A percentile compares a stretch with the other conserved stretches of the same genome.
phyloP scores from a whole-genome alignment of 768 basidiomycete species.

The Boletus tomentosulus region DNA sequence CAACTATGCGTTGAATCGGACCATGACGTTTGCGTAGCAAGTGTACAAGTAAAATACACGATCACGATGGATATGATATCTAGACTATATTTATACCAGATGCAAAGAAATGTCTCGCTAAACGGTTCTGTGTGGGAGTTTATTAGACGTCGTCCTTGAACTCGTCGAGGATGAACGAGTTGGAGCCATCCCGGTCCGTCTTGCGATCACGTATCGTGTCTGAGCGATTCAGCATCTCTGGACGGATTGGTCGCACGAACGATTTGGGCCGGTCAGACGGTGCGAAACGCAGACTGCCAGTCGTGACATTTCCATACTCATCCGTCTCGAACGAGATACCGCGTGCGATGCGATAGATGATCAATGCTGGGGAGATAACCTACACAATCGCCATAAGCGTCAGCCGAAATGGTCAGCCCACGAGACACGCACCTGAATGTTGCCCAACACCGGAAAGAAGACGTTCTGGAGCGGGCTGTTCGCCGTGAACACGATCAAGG shows the following conservation, averaged over 20 bases:
- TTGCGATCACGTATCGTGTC: slow-evolving; percentile 9
- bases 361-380: slow-evolving; percentile 16
- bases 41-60: neutral
- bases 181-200: slow-evolving; percentile 1
- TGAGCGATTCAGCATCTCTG: slow-evolving; percentile 3
- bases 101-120: neutral
- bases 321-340: slow-evolving; percentile 21
- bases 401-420: neutral
- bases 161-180: slow-evolving; percentile 10
- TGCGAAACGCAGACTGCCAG: slow-evolving; percentile 13
- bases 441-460: slow-evolving; percentile 21
- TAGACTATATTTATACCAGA: neutral
- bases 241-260: neutral
- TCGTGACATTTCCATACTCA: neutral
- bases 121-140: too few species aligned
- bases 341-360: slow-evolving; percentile 19
- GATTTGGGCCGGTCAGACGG: neutral
- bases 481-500: slow-evolving; percentile 10
- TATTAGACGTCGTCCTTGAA: slow-evolving; percentile 4
- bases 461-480: slow-evolving; percentile 23
- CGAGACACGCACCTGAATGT: slow-evolving; percentile 11
- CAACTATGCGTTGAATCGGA: slow-evolving; percentile 19
- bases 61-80: neutral
- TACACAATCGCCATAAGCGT: neutral
- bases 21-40: slow-evolving; percentile 8